These are phyloP conservation scores for Aspergillus latus DNA, from an alignment of 2,329 filamentous ascomycete species.

Conservation along the genomic window DNA sequence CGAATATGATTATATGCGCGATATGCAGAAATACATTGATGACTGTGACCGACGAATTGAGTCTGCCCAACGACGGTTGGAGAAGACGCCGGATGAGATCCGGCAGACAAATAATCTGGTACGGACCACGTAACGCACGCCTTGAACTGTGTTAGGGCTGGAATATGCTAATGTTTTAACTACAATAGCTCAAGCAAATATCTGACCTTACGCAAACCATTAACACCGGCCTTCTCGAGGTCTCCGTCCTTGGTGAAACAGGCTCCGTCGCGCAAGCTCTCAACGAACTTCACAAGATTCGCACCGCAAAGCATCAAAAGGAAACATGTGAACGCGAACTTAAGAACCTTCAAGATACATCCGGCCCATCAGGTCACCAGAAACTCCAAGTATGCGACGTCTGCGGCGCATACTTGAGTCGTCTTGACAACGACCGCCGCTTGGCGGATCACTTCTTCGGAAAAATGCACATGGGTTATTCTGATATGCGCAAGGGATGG, in stretches of 20 bases:
- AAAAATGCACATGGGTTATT: constrained; percentile 98
- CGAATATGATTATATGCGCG: constrained; percentile 93
- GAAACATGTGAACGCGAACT: constrained; percentile 82
- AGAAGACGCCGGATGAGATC: constrained; percentile 98
- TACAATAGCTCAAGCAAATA: constrained; percentile 71
- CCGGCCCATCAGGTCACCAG: constrained; percentile 90
- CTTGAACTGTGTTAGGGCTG: neutral
- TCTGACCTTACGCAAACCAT: constrained; percentile 76
- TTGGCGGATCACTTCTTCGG: constrained; percentile 98
- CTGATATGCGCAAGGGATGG: constrained; percentile 93
- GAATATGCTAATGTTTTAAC: neutral
- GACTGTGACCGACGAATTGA: constrained; percentile 96
- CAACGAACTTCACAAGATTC: constrained; percentile 84
- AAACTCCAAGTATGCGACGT: constrained; percentile 99
- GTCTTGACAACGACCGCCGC: constrained; percentile 90
- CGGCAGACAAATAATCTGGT: constrained; percentile 85
- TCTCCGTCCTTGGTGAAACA: constrained; percentile 79
- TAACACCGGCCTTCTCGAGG: constrained; percentile 78
- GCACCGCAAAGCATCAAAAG: constrained; percentile 76
- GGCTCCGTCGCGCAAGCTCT: constrained; percentile 78
- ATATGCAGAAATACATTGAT: constrained; percentile 95
- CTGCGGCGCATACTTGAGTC: constrained; percentile 88
- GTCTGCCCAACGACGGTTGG: constrained; percentile 79
- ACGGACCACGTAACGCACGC: constrained; percentile 7
- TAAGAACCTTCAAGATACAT: constrained; percentile 86